Conservation (phyloP, 352 stramenopile genomes). For the Plasmopara muralis region DNA sequence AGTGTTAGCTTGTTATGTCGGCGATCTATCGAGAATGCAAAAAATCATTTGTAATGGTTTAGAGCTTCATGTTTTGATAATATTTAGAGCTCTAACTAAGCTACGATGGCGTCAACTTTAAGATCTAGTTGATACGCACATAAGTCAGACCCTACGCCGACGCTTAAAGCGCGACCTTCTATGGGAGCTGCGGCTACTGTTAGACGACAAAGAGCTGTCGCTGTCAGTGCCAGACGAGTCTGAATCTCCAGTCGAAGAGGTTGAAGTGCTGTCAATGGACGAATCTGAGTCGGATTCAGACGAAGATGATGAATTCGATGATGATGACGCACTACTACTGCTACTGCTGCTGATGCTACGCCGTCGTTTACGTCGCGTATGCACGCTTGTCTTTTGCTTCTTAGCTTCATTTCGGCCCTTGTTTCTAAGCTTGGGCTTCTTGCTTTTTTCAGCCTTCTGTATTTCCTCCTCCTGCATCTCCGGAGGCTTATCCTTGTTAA, state of each 20-base stretch:
- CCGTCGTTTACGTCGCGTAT: conserved; percentile 18
- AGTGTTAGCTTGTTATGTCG: no score
- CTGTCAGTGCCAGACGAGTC: conserved; percentile 25
- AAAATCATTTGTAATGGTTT: no score
- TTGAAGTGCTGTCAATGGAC: conserved; percentile 23
- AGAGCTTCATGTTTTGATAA: no score
- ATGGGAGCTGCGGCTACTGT: conserved; percentile 18
- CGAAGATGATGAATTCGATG: conserved; percentile 28
- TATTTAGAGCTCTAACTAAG: no score
- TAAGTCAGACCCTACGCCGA: conserved; percentile 32
- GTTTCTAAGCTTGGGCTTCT: conserved; percentile 22
- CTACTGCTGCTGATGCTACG: conserved; percentile 28
- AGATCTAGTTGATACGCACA: not conserved
- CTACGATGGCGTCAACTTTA: not conserved
- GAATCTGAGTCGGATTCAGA: conserved; percentile 20
- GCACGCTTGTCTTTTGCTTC: conserved; percentile 9
- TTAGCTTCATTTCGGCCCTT: conserved; percentile 11
- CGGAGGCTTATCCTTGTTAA: conserved; percentile 72
- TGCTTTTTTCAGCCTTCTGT: conserved; percentile 15
- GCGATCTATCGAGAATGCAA: no score
- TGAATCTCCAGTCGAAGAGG: conserved; percentile 15
- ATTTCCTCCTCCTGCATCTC: conserved; percentile 33
- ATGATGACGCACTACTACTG: conserved; percentile 28
- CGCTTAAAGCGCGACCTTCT: conserved; percentile 32
- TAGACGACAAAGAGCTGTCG: conserved; percentile 23